Evolutionary conservation across 148 eudicot genomes (phyloP).

Genomic region (Pharnaceum exiguum): DNA sequence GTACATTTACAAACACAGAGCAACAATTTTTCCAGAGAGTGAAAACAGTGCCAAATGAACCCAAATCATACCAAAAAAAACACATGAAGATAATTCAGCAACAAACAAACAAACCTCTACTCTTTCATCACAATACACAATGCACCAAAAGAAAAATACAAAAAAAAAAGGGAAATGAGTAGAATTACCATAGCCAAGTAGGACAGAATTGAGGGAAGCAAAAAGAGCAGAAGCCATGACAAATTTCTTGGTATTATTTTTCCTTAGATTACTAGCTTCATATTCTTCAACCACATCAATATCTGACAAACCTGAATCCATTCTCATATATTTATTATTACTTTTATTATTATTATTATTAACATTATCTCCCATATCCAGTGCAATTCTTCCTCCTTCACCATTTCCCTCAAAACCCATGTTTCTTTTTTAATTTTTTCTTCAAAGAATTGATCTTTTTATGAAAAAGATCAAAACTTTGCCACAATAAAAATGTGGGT

Average conservation of each 20-base stretch:
- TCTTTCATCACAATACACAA: too few species aligned
- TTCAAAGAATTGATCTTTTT: constrained; percentile 1
- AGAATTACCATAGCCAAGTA: constrained; percentile 72
- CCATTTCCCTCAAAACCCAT: constrained; percentile 60
- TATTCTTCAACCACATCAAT: constrained; percentile 17
- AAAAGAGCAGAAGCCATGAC: constrained; percentile 66
- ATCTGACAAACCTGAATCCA: constrained; percentile 29
- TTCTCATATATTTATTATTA: constrained; percentile 40
- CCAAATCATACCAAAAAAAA: background rate
- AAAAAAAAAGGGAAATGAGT: background rate
- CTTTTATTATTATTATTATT: too few species aligned
- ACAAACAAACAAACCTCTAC: background rate
- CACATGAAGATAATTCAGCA: background rate
- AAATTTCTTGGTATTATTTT: constrained; percentile 37
- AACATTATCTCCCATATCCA: background rate
- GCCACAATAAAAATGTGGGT: background rate
- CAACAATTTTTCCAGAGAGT: background rate
- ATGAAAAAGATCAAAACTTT: background rate
- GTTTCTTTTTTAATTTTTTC: background rate
- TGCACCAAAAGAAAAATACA: background rate
- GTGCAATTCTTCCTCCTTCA: constrained; percentile 13
- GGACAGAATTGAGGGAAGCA: constrained; percentile 79
- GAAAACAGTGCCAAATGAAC: too few species aligned
- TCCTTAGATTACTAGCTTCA: constrained; percentile 22
- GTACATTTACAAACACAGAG: background rate